Conservation (phyloP, 2,329 filamentous ascomycete genomes). For the Phialemoniopsis sp. region DNA sequence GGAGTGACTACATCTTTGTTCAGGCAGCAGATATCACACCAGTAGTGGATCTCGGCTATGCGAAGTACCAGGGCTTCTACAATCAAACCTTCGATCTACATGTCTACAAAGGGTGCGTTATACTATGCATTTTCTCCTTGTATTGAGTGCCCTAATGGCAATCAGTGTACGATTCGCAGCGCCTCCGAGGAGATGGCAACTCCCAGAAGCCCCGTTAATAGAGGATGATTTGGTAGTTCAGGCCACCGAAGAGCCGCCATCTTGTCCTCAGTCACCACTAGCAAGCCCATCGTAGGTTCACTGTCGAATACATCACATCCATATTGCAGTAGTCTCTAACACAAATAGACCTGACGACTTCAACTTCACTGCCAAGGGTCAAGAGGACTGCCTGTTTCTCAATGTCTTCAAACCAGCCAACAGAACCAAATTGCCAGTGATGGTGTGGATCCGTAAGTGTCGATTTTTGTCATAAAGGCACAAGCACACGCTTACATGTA, state of each 20-base stretch:
- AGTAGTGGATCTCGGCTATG: slow-evolving; percentile 13
- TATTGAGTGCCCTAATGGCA: too few relatives aligned
- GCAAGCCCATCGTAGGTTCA: slow-evolving; percentile 1
- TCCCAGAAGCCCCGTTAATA: slow-evolving; percentile 5
- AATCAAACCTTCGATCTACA: slow-evolving; percentile 6
- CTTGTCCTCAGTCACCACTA: slow-evolving; percentile 9
- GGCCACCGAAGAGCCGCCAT: slow-evolving; percentile 5
- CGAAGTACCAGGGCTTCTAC: slow-evolving; percentile 10
- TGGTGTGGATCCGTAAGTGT: slow-evolving; percentile 41
- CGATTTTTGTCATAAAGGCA: not conserved
- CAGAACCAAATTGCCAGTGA: slow-evolving; percentile 44
- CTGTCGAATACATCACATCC: not conserved
- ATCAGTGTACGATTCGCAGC: slow-evolving; percentile 10
- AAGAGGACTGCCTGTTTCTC: slow-evolving; percentile 36
- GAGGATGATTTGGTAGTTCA: slow-evolving; percentile 1
- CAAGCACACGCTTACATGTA: too few relatives aligned
- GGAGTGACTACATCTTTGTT: too few relatives aligned
- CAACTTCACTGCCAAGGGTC: slow-evolving; percentile 5
- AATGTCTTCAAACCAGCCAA: slow-evolving; percentile 38
- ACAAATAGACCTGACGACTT: not conserved
- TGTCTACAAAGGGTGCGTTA: slow-evolving; percentile 8
- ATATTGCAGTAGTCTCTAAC: not conserved
- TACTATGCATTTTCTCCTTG: too few relatives aligned
- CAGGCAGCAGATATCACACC: not conserved
- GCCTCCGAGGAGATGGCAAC: slow-evolving; percentile 9